A percentile compares a stretch with the other conserved stretches of the same genome.
Evolutionary conservation across 2,329 filamentous ascomycete species (phyloP).

Genomic region (Cercospora brassicicola): DNA sequence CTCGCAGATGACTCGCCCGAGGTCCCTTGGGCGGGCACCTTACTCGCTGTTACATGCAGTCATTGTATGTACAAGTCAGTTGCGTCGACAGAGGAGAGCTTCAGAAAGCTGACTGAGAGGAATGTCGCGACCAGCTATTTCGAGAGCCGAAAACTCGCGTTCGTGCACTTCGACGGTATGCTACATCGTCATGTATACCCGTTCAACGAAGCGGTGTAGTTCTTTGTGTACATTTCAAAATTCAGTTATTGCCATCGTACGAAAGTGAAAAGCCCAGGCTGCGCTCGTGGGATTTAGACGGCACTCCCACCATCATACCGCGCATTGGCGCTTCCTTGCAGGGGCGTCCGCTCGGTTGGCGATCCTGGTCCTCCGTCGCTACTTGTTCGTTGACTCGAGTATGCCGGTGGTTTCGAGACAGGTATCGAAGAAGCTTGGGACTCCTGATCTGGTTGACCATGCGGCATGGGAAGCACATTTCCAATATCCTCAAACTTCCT

Average conservation of each 20-base stretch:
- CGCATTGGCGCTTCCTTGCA: neutral
- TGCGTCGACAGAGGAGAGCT: neutral
- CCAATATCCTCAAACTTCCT: conserved; percentile 47
- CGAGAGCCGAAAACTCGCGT: neutral
- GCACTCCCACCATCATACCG: neutral
- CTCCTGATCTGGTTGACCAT: neutral
- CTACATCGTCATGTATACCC: neutral
- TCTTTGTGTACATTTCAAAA: neutral
- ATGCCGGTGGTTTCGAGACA: neutral
- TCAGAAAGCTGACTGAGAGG: neutral
- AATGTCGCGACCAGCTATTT: neutral
- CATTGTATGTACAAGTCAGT: neutral
- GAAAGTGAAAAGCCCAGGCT: neutral
- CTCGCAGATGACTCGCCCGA: neutral
- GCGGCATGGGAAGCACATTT: neutral
- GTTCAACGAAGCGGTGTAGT: neutral
- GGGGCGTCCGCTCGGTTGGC: neutral
- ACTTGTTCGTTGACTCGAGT: neutral
- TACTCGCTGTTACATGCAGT: neutral
- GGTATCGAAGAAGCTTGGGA: neutral
- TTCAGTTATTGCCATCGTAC: neutral
- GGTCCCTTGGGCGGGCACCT: too few species aligned
- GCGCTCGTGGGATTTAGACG: neutral
- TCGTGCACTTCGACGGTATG: neutral
- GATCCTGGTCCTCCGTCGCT: neutral